Evolutionary conservation across 2,329 filamentous ascomycete genomes (phyloP).

Genomic region (Xylaria sp.): DNA sequence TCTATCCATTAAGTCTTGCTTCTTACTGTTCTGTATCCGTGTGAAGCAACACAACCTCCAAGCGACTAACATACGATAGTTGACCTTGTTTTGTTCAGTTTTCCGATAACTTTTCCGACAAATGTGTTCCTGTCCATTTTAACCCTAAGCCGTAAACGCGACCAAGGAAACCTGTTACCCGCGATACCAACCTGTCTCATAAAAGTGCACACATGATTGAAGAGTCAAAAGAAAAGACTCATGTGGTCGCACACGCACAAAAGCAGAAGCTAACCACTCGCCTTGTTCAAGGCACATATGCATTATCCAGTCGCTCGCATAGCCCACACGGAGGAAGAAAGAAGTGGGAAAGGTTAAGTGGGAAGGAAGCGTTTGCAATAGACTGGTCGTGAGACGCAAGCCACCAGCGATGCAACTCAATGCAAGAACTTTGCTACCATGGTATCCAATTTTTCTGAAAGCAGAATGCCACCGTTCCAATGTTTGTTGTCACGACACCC

Average conservation of each 20-base stretch:
- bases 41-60: neutral
- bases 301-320: conserved; percentile 22
- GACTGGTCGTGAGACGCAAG: conserved; percentile 6
- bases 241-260: conserved; percentile 5
- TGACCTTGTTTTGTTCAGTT: neutral
- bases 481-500: conserved; percentile 7
- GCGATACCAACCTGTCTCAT: neutral
- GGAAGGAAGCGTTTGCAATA: neutral
- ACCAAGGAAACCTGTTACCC: conserved; percentile 6
- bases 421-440: conserved; percentile 12
- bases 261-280: conserved; percentile 17
- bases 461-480: conserved; percentile 24
- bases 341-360: neutral
- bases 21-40: neutral
- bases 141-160: neutral
- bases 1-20: conserved; percentile 22
- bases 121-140: neutral
- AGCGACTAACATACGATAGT: conserved; percentile 7
- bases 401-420: conserved; percentile 17
- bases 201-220: neutral
- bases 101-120: neutral
- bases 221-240: neutral
- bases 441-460: conserved; percentile 20
- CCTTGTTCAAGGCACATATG: conserved; percentile 11
- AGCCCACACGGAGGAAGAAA: neutral